phyloP scores from a whole-genome alignment of 1,284 basidiomycete genomes.

The Leccinum holopus region DNA sequence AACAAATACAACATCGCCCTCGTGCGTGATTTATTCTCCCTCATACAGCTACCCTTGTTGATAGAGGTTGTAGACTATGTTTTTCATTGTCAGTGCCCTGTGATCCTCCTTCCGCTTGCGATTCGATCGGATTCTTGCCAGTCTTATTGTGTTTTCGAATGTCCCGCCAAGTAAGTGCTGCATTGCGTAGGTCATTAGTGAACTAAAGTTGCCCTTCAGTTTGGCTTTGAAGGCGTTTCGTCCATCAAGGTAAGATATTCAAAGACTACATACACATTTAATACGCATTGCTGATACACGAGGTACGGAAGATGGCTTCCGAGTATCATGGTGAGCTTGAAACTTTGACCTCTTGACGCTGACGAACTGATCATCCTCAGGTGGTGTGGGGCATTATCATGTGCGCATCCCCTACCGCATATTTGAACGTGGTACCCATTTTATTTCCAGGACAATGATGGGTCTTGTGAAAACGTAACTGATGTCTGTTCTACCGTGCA shows the following conservation, averaged over 20 bases:
- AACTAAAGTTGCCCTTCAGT: slow-evolving; percentile 26
- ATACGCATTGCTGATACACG: slow-evolving; percentile 9
- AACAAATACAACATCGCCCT: slow-evolving; percentile 66
- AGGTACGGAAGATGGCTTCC: slow-evolving; percentile 35
- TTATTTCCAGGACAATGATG: slow-evolving; percentile 53
- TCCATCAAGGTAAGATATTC: slow-evolving; percentile 43
- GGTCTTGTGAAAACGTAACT: slow-evolving; percentile 59
- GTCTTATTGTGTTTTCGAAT: slow-evolving; percentile 32
- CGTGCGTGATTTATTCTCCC: slow-evolving; percentile 35
- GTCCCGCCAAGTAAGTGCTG: slow-evolving; percentile 32
- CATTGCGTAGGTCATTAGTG: not conserved
- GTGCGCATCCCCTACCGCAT: slow-evolving; percentile 30
- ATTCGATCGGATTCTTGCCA: not conserved
- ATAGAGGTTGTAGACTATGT: slow-evolving; percentile 54
- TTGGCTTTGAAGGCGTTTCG: slow-evolving; percentile 51
- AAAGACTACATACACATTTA: not conserved
- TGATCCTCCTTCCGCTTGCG: not conserved
- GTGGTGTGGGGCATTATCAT: slow-evolving; percentile 50
- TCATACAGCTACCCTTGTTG: not conserved
- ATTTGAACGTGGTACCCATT: not conserved
- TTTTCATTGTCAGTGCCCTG: slow-evolving; percentile 54
- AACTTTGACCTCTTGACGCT: not conserved
- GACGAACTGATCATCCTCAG: slow-evolving; percentile 27
- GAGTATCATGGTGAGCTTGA: slow-evolving; percentile 42
- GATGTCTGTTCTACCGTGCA: slow-evolving; percentile 2